Base-by-base conservation (phyloP, 768 basidiomycete species). In the Suillus brevipes region DNA sequence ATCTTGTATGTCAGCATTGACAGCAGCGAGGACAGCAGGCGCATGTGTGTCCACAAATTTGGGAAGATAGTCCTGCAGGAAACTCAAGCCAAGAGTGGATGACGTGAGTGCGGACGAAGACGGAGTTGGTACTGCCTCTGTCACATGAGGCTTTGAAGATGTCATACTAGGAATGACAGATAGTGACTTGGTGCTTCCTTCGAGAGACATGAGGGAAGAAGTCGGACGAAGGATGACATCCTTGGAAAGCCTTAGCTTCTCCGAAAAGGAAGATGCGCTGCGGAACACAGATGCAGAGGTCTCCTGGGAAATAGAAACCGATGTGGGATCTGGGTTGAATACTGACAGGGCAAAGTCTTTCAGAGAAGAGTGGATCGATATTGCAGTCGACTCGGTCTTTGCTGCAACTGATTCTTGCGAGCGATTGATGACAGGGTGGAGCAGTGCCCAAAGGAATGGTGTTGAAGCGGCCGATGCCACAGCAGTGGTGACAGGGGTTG, bases 1-100 rank as follows among this genome's bases (percentile, higher is more conserved):
- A 67, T 89, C 88, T 25, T 82, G 78, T 60, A 88, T 73, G 64
- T 89, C 88, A 60, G 77, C 80, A 10, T 80, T 79, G 25, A 87
- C 74, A n/a, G 76, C 76, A 8, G 82, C 77, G 2, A 81, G 71
- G 28, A 83, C 72, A 14, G 79, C 79, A 55, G 81, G 82, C 61
- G 81, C 77, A 52, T 79, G 83, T 45, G 79, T 78, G 45, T 85
- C 86, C 50, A 87, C 71, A 16, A 81, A 73, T 47, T 80, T 75
- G 14, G 87, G 81, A 47, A 89, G 72, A 18, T 85, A 81, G 66
- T 82, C 78, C 49, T 79, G 75, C 25, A 81, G 69, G 63, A 81
- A 72, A 66, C 82, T 81, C 63, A 84, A 68, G 43, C 77, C 66
- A 47, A 77, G 66, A 18, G 69, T 49, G 14, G 74, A 69, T n/a